Evolutionary conservation across 441 rosid species (phyloP).

Genomic region (Euphorbia schlechtendalii): DNA sequence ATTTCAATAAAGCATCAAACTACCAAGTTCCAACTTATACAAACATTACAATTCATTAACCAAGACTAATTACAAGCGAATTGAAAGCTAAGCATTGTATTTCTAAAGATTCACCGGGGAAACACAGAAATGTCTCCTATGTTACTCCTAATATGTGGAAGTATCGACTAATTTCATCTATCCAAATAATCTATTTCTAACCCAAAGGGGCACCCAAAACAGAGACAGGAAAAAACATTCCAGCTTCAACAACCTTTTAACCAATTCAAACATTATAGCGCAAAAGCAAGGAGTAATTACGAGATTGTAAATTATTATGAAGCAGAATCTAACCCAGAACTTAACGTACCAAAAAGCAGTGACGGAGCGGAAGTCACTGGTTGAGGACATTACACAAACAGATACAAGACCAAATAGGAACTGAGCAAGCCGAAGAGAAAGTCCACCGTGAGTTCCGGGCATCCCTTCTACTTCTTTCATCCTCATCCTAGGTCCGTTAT

Average conservation of each 20-base stretch:
- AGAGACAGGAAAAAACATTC: neutral
- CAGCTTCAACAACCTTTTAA: neutral
- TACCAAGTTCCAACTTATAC: neutral
- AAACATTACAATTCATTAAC: neutral
- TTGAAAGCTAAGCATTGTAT: too few relatives aligned
- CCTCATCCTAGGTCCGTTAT: conserved; percentile 44
- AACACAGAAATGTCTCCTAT: too few relatives aligned
- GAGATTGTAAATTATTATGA: neutral
- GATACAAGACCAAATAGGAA: conserved; percentile 49
- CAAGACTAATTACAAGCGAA: neutral
- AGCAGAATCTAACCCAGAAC: too few relatives aligned
- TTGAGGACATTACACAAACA: conserved; percentile 63
- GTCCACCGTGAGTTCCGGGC: conserved; percentile 83
- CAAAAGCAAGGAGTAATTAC: neutral
- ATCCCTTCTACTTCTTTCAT: conserved; percentile 80
- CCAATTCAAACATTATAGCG: neutral
- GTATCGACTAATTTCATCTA: too few relatives aligned
- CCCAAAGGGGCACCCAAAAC: conserved; percentile 4
- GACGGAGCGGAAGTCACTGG: conserved; percentile 57
- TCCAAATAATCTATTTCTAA: too few relatives aligned
- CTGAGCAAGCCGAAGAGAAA: conserved; percentile 56
- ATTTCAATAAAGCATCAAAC: conserved; percentile 2
- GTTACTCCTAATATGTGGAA: too few relatives aligned
- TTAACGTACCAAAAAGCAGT: conserved; percentile 66
- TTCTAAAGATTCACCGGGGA: too few relatives aligned